Evolutionary conservation across 176 grass and related monocot genomes (phyloP), one percentile per base, ranked within the genome.

Genomic region (Pontederia paniculata): DNA sequence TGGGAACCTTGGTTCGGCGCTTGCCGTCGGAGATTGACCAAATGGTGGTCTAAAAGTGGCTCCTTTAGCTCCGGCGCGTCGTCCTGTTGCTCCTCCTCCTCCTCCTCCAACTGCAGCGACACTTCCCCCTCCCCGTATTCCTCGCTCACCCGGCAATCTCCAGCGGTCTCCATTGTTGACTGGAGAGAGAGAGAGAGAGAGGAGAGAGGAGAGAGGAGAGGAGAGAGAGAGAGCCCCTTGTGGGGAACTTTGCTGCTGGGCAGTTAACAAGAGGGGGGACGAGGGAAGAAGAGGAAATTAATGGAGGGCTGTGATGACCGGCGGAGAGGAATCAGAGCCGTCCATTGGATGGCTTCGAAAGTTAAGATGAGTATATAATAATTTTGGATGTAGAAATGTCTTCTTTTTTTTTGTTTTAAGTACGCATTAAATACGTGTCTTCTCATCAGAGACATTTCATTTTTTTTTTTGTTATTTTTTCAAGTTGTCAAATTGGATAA

Each of bases 1-100:
- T 96, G 85, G 48, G 91, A 96, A 50, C 83, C 78, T 74, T 81
- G 86, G 63, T 84, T 96, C 65, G 76, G 55, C 12, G 82, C 62
- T 44, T 77, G 75, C 31, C 91, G 79, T 14, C 67, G 86, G 74
- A 96, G 85, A 42, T 80, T 14, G 10, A 62, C 0, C 12, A 44
- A 16, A 62, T 9, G 44, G 18, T 21, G 42, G 11, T 62, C 44
- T 44, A 47, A 47, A 9, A 62, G 60, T 13, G 19, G 17, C 60
- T 47, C 18, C 18, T 21, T 62, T 21, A 62, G 5, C 2, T 19
- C 23, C 14, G 28, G 28, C 28, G 28, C 28, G 28, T 44, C 44
- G 15, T 19, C 15, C 42, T 47, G 43, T 12, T 45, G 13, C 59
- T 62, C 59, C 43, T 21, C 17, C 59, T 21, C 59, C 17, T 45